Conservation (phyloP, 208 protist genomes). For the Trypanosoma mega region DNA sequence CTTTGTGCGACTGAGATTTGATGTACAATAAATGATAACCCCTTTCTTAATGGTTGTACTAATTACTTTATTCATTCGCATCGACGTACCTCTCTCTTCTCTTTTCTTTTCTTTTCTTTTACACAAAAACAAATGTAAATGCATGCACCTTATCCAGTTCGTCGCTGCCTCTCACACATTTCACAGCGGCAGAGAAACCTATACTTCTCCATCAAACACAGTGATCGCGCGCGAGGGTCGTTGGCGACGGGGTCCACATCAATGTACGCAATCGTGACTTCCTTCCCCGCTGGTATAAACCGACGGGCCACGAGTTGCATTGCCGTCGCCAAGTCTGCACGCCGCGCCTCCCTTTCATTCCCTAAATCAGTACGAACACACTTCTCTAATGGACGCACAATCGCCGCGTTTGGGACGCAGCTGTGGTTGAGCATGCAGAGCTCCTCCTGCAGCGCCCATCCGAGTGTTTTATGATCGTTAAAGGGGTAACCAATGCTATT, state of each 20-base stretch:
- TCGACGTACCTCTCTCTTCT: background rate
- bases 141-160: background rate
- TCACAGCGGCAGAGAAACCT: conserved; percentile 69
- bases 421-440: conserved; percentile 87
- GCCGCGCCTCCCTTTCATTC: background rate
- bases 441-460: conserved; percentile 67
- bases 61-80: background rate
- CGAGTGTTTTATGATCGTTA: conserved; percentile 51
- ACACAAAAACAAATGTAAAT: background rate
- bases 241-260: conserved; percentile 46
- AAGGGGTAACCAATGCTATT: conserved; percentile 87
- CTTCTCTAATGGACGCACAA: conserved; percentile 40
- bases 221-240: conserved; percentile 37
- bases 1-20: too few species aligned
- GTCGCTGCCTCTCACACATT: conserved; percentile 42
- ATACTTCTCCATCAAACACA: conserved; percentile 60
- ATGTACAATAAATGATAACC: background rate
- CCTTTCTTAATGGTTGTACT: background rate
- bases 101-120: conserved; percentile 7
- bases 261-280: conserved; percentile 32
- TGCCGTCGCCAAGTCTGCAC: background rate
- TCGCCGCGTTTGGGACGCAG: conserved; percentile 67
- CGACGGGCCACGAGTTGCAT: conserved; percentile 25
- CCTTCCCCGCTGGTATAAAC: conserved; percentile 15
- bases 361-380: too few species aligned